Evolutionary conservation across 306 rosid species (phyloP).

Genomic region (Cucurbita maxima): DNA sequence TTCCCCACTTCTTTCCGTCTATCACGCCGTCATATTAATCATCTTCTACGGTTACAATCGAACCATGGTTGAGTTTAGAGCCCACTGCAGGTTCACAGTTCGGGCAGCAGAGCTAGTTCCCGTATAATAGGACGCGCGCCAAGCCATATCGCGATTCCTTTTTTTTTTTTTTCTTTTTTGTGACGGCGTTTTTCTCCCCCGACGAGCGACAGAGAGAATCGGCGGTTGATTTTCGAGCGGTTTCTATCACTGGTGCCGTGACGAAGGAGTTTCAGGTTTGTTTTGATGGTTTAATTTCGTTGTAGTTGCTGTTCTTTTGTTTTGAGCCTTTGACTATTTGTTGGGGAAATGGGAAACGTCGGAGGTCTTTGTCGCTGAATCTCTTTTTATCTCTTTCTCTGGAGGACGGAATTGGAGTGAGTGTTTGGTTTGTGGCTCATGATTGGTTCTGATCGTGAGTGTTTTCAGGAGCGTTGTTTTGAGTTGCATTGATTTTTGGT

Average conservation of each 20-base stretch:
- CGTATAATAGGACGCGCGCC: conserved; percentile 38
- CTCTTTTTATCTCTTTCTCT: background rate
- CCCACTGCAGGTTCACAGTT: conserved; percentile 5
- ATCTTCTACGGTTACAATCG: conserved; percentile 12
- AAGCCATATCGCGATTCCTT: conserved; percentile 22
- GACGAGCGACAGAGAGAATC: conserved; percentile 1
- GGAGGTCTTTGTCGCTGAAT: conserved; percentile 3
- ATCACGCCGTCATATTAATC: conserved; percentile 14
- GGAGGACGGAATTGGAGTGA: background rate
- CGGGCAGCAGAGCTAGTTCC: conserved; percentile 17
- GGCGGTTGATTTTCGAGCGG: conserved; percentile 10
- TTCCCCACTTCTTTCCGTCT: background rate
- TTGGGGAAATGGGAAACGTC: background rate
- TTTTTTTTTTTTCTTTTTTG: background rate
- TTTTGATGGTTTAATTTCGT: background rate
- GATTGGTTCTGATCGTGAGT: background rate
- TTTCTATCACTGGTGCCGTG: background rate
- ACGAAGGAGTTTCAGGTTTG: background rate
- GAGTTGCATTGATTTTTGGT: conserved; percentile 7
- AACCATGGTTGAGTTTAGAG: conserved; percentile 21
- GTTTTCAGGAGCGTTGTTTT: background rate
- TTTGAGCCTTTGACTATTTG: background rate
- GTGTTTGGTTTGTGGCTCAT: background rate
- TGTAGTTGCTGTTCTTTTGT: background rate
- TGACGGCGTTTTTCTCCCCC: conserved; percentile 30